Evolutionary conservation across 2,329 filamentous ascomycete genomes (phyloP), one percentile per base, ranked within the genome.

Genomic region (Xylaria sp.): DNA sequence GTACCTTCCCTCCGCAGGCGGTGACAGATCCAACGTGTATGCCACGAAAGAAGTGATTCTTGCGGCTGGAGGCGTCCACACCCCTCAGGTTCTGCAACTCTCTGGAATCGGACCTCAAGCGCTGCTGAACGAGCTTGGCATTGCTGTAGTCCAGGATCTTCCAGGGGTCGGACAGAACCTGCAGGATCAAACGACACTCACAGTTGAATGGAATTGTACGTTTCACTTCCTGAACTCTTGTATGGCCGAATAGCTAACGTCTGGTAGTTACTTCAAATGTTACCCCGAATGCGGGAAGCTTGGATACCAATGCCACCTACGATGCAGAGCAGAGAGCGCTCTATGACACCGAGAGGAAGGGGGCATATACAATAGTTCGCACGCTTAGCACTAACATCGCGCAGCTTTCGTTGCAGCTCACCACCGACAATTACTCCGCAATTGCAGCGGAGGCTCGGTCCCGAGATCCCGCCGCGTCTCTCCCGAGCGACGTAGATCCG

Each of bases 91-190:
- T 3, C 79, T 88, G 0, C 82, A 86, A 70, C 77, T 85, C 1
- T 86, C 84, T n/a, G 85, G 85, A 0, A 80, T 88, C 8, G 86
- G 86, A 0, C 76, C 79, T 5, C 71, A 74, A 13, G 72, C 75
- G 2, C 71, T 82, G 1, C 73, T 88, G 6, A 61, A 76, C 0
- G 70, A 71, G 5, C 76, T 82, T 18, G 76, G 76, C 0, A 84
- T 88, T n/a, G 70, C 78, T 0, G 72, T 82, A 0, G 65, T 86
- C 0, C 76, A 81, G 1, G 80, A 87, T 58, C 78, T 85, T 0
- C 83, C 85, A 0, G 84, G 82, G 0, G 86, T 88, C 0, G 86
- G 86, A 2, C 77, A 82, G 55, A 84, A 84, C 69, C 79, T 84
- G 23, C 81, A 83, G 39, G 83, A 85, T 56, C 82, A 20, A 34